Base-by-base conservation (phyloP, 2,329 filamentous ascomycete genomes). In the Ampelomyces quisqualis region DNA sequence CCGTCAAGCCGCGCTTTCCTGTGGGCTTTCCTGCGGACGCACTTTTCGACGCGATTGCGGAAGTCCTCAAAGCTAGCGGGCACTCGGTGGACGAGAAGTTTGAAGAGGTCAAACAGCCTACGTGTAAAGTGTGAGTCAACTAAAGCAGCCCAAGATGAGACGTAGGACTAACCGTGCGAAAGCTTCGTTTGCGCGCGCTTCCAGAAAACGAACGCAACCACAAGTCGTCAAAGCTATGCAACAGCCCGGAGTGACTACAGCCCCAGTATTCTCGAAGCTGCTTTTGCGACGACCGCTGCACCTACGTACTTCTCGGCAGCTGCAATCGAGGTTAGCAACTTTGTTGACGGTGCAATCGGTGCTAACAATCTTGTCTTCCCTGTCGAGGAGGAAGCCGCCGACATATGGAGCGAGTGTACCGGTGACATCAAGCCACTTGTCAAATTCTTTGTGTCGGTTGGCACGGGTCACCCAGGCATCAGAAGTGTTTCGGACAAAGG, bases 361-460 rank as follows among this genome's bases (percentile, higher is more conserved):
- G 50, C 49, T 7, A 78, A 77, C 53, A 78, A 78, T 40, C 76
- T 75, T 1, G 58, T 71, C 9, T 44, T 56, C 5, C 44, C 64
- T 19, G 50, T 75, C 1, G 71, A 64, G 62, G 60, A 61, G 17
- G 63, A 76, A 48, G 29, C 51, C 2, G 10, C 35, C 5, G 46
- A 54, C 20, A 38, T 51, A 14, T 51, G 48, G 48, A 26, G 32
- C n/a, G 22, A 15, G n/a, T 13, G n/a, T 40, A 40, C 27, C 20
- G 42, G 27, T 24, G 43, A 18, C 28, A 21, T 20, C 36, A 41
- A 7, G 9, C 32, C 32, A n/a, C 32, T 34, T 14, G 47, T 26
- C 24, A 51, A 51, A 35, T 54, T 48, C 34, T 47, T 54, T 24
- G 36, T 54, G 7, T 54, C 45, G 3, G 40, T 54, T 15, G 51